Percentiles rank a stretch among this genome's conserved stretches.
These are phyloP conservation scores for Clonostachys rhizophaga DNA, from an alignment of 2,329 filamentous ascomycete species.

Conservation along the genomic window DNA sequence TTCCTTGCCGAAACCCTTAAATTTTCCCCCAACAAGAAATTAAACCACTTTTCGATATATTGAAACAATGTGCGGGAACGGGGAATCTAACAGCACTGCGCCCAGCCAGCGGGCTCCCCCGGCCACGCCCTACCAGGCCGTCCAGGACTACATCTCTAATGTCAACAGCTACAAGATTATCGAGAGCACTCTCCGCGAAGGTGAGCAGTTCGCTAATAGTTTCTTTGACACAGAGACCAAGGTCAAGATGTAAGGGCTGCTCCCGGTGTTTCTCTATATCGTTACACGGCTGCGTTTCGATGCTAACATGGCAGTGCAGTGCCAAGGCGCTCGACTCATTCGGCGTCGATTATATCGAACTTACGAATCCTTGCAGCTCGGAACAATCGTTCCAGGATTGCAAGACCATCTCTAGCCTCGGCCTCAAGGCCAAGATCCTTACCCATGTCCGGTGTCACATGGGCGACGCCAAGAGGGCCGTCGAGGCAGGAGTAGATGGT, in stretches of 20 bases:
- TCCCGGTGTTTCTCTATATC: neutral
- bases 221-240: slow-evolving; percentile 45
- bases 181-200: slow-evolving; percentile 67
- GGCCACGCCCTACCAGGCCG: slow-evolving; percentile 2
- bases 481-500: slow-evolving; percentile 63
- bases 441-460: slow-evolving; percentile 15
- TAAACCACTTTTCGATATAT: too few species aligned
- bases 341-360: slow-evolving; percentile 75
- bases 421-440: slow-evolving; percentile 51
- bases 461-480: slow-evolving; percentile 15
- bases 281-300: too few species aligned
- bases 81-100: too few species aligned
- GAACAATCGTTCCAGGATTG: slow-evolving; percentile 84
- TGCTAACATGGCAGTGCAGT: neutral
- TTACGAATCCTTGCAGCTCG: slow-evolving; percentile 80
- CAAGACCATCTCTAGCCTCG: slow-evolving; percentile 89
- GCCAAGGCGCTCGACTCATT: slow-evolving; percentile 2
- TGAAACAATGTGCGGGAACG: too few species aligned
- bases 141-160: slow-evolving; percentile 4
- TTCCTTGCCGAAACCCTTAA: too few species aligned
- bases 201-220: slow-evolving; percentile 75
- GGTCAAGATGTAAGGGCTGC: slow-evolving; percentile 1
- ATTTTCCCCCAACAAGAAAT: too few species aligned
- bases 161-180: slow-evolving; percentile 23
- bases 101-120: neutral